Conservation (phyloP, 202 grass and related monocot genomes). For the Setaria italica region DNA sequence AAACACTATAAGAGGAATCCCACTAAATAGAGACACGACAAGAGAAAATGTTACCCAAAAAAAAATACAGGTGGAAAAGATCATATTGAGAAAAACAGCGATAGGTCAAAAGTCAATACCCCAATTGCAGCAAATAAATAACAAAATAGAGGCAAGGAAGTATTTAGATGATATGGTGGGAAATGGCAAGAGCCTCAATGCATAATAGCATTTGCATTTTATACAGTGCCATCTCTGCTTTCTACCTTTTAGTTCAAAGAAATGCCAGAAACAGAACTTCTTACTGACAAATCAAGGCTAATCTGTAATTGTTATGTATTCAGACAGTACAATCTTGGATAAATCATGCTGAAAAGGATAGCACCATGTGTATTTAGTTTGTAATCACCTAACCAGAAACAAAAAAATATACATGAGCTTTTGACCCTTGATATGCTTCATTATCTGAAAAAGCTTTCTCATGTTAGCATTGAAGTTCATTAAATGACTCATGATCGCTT, state of each 20-base stretch:
- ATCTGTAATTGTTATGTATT: not conserved
- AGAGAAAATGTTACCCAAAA: not conserved
- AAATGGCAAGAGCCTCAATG: not conserved
- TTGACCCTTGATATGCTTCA: slow-evolving; percentile 20
- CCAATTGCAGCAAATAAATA: not conserved
- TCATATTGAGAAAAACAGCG: not conserved
- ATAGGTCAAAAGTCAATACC: not conserved
- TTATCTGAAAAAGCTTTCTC: not conserved
- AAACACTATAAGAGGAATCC: slow-evolving; percentile 10
- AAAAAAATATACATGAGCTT: not conserved
- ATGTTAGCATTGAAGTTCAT: slow-evolving; percentile 15
- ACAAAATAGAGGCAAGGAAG: not conserved
- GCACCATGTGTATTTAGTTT: not conserved
- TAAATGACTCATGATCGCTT: slow-evolving; percentile 24
- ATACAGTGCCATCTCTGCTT: not conserved
- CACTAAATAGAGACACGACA: slow-evolving; percentile 18
- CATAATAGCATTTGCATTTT: slow-evolving; percentile 27
- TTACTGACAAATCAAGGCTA: not conserved
- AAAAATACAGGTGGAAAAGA: not conserved
- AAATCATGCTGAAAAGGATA: slow-evolving; percentile 34
- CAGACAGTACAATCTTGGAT: slow-evolving; percentile 5
- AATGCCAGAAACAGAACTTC: slow-evolving; percentile 15
- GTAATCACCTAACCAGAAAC: slow-evolving; percentile 20
- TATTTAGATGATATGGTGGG: not conserved
- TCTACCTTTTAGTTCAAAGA: not conserved